These are phyloP conservation scores for Candida krabiensis DNA, from an alignment of 805 yeast species.

Conservation along the genomic window DNA sequence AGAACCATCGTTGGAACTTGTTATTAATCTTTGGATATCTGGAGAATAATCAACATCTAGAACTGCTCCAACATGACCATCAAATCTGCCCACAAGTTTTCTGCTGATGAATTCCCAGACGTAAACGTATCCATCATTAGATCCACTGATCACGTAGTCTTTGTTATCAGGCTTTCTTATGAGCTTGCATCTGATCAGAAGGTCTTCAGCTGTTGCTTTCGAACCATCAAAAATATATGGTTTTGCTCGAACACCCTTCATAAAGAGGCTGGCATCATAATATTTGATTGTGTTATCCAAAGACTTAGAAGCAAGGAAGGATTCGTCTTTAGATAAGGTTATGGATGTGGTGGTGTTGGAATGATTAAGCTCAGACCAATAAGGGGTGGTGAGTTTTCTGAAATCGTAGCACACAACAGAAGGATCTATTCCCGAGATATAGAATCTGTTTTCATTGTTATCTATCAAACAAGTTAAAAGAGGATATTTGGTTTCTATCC, in stretches of 20 bases:
- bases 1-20: conserved; percentile 58
- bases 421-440: conserved; percentile 69
- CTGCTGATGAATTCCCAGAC: conserved; percentile 61
- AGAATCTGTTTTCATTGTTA: conserved; percentile 43
- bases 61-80: conserved; percentile 64
- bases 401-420: conserved; percentile 59
- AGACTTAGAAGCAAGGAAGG: conserved; percentile 49
- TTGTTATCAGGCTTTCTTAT: conserved; percentile 37
- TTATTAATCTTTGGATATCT: conserved; percentile 37
- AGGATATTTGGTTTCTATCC: conserved; percentile 48
- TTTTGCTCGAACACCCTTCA: conserved; percentile 39
- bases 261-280: conserved; percentile 49
- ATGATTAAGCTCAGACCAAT: conserved; percentile 48
- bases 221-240: conserved; percentile 60
- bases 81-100: conserved; percentile 44
- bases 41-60: conserved; percentile 51
- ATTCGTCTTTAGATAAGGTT: conserved; percentile 40
- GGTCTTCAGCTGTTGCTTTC: conserved; percentile 49
- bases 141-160: conserved; percentile 51
- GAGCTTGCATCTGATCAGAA: conserved; percentile 49
- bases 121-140: conserved; percentile 57
- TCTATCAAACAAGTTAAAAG: conserved; percentile 48
- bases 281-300: conserved; percentile 57
- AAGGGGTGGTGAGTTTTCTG: conserved; percentile 38
- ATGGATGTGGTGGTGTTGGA: conserved; percentile 58